These are phyloP conservation scores for Hansenula lynferdii DNA, from an alignment of 1,139 yeast genomes.

Conservation along the genomic window DNA sequence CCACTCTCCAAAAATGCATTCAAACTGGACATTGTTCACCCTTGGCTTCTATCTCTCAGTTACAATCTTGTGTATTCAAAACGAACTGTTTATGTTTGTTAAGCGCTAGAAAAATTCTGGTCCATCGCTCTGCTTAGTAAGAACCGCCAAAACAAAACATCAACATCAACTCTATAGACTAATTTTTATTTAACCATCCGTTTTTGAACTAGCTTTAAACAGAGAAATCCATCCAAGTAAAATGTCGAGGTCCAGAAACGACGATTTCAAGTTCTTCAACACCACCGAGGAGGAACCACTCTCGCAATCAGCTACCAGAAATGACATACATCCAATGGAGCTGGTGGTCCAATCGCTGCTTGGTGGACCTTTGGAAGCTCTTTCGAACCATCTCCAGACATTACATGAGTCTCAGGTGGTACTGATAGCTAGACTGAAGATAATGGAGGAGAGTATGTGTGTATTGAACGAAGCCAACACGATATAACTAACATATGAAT, in stretches of 20 bases:
- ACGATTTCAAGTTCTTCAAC: slow-evolving; percentile 1
- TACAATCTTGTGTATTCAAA: no score
- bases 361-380: slow-evolving; percentile 46
- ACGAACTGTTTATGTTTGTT: no score
- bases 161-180: no score
- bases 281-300: background rate
- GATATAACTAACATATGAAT: background rate
- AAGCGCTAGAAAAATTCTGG: background rate
- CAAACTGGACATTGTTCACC: slow-evolving; percentile 21
- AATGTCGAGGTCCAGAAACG: background rate
- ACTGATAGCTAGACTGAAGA: slow-evolving; percentile 41
- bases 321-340: slow-evolving; percentile 49
- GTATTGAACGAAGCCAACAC: background rate
- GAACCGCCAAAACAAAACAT: no score
- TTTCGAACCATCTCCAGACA: slow-evolving; percentile 47
- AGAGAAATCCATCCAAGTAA: no score
- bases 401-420: slow-evolving; percentile 54
- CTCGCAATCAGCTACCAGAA: background rate
- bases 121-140: background rate
- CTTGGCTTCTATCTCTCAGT: no score
- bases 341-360: slow-evolving; percentile 50
- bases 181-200: no score
- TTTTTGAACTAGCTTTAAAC: no score
- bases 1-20: slow-evolving; percentile 20
- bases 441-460: slow-evolving; percentile 15